Evolutionary conservation across 2,329 filamentous ascomycete genomes (phyloP).

Genomic region (Stenocarpella maydis): DNA sequence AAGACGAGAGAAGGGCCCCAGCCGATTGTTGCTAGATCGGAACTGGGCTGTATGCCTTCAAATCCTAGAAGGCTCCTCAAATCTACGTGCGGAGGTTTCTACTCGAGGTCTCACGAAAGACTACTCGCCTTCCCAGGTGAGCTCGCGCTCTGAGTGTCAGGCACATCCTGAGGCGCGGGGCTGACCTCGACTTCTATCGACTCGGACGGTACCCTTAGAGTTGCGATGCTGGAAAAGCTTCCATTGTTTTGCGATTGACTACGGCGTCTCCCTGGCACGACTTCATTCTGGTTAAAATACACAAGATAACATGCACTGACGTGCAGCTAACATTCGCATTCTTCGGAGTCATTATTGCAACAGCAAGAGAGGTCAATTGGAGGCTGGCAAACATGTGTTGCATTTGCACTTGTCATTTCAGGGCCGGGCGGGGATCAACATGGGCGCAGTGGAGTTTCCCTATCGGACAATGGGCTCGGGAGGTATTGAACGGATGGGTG

Average conservation of each 20-base stretch:
- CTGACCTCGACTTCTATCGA: neutral
- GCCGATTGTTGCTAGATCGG: neutral
- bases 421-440: neutral
- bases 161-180: neutral
- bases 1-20: neutral
- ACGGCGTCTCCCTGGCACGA: neutral
- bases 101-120: neutral
- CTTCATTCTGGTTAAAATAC: neutral
- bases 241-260: neutral
- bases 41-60: neutral
- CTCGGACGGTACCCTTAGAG: constrained; percentile 4
- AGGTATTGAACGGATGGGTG: constrained; percentile 1
- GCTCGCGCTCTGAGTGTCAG: neutral
- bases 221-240: neutral
- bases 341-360: neutral
- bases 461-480: neutral
- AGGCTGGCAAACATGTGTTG: constrained; percentile 3
- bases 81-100: no score
- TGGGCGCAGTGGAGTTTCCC: constrained; percentile 12
- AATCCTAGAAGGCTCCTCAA: no score
- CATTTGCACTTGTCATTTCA: constrained; percentile 17
- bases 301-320: neutral
- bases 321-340: constrained; percentile 20
- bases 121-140: neutral
- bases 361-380: constrained; percentile 4